A percentile compares a stretch with the other conserved stretches of the same genome.
These are phyloP conservation scores for Phytophthora citrophthora DNA, from an alignment of 352 stramenopile genomes.

Conservation along the genomic window DNA sequence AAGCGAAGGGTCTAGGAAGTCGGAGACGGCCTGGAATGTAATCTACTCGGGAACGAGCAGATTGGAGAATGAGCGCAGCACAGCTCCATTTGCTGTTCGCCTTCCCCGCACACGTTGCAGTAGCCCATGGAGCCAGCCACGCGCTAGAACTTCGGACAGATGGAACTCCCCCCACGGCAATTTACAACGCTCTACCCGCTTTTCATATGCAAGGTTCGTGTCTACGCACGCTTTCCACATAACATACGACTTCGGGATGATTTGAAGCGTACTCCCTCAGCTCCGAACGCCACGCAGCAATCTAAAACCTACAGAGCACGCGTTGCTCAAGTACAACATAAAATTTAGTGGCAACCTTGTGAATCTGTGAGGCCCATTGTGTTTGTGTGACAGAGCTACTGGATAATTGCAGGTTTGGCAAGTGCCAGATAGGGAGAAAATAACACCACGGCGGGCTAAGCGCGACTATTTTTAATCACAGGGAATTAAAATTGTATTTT, in stretches of 20 bases:
- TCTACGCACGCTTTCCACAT: constrained; percentile 17
- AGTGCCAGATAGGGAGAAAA: too few species aligned
- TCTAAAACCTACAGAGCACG: constrained; percentile 1
- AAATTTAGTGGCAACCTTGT: too few species aligned
- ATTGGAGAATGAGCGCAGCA: constrained; percentile 30
- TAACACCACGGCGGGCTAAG: too few species aligned
- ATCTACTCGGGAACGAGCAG: constrained; percentile 30
- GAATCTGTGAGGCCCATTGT: background rate
- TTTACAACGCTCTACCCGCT: constrained; percentile 7
- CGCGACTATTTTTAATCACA: background rate
- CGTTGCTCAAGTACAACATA: background rate
- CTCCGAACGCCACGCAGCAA: background rate
- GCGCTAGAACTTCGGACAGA: constrained; percentile 6
- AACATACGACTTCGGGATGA: constrained; percentile 22
- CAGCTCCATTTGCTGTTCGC: constrained; percentile 14
- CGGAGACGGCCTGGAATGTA: constrained; percentile 18
- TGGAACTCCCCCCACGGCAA: constrained; percentile 6
- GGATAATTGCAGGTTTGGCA: background rate
- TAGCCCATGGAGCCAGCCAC: constrained; percentile 3
- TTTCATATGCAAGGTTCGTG: constrained; percentile 1
- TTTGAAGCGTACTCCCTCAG: constrained; percentile 19
- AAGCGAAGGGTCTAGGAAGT: constrained; percentile 3
- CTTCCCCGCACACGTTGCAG: constrained; percentile 4
- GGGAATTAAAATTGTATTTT: constrained; percentile 1
- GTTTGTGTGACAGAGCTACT: background rate